Percentiles rank a stretch among this genome's conserved stretches.
Evolutionary conservation across 371 early-diverging fungal species (phyloP).

Genomic region (Saksenaea vasiformis): DNA sequence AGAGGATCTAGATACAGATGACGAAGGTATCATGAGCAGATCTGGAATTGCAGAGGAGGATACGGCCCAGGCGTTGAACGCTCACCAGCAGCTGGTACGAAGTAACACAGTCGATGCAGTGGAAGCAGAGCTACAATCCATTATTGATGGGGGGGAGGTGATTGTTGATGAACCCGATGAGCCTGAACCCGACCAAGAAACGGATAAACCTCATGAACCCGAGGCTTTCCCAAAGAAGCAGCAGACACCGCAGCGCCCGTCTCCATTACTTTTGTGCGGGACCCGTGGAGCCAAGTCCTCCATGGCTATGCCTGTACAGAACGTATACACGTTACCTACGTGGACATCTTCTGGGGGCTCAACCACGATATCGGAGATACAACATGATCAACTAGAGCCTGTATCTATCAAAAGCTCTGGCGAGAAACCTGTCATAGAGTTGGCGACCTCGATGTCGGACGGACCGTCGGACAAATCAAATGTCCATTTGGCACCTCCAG

Average conservation of each 20-base stretch:
- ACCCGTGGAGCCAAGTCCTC: constrained; percentile 29
- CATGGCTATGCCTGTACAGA: constrained; percentile 43
- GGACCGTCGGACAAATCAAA: constrained; percentile 23
- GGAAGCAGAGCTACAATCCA: constrained; percentile 60
- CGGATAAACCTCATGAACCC: constrained; percentile 6
- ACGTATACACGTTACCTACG: constrained; percentile 28
- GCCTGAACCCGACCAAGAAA: not conserved
- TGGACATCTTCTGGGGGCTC: constrained; percentile 45
- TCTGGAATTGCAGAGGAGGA: constrained; percentile 11
- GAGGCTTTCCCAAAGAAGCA: constrained; percentile 4
- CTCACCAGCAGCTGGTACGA: constrained; percentile 23
- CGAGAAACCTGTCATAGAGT: not conserved
- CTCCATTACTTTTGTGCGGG: constrained; percentile 21
- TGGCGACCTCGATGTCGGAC: not conserved
- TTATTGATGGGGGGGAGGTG: constrained; percentile 45
- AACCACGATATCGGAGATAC: constrained; percentile 32
- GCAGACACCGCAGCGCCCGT: constrained; percentile 2
- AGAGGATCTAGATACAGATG: constrained; percentile 21
- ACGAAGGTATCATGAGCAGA: constrained; percentile 12
- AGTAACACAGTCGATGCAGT: constrained; percentile 62
- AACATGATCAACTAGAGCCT: constrained; percentile 31
- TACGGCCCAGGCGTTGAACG: not conserved
- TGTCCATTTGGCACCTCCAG: constrained; percentile 67
- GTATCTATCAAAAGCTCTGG: not conserved
- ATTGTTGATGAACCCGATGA: constrained; percentile 11